Evolutionary conservation across 257 asterid genomes (phyloP).

Genomic region (Nicotiana sylvestris): DNA sequence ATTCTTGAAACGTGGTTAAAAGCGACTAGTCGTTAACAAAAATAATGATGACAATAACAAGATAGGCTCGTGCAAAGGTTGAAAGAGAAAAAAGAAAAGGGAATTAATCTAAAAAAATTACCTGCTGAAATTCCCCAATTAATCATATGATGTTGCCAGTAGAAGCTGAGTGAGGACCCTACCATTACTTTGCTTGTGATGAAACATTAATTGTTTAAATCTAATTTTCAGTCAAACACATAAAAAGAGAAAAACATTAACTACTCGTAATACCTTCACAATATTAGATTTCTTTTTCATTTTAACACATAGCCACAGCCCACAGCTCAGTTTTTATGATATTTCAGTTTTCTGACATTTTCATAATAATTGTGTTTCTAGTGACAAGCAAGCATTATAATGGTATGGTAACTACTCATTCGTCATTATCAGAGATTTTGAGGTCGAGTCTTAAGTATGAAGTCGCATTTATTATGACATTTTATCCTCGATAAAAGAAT

Average conservation of each 20-base stretch:
- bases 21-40: neutral
- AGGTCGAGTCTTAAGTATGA: no score
- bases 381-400: neutral
- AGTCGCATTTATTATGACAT: fast-evolving
- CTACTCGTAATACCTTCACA: neutral
- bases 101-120: neutral
- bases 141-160: neutral
- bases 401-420: no score
- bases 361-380: neutral
- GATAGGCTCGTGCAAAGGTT: neutral
- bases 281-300: neutral
- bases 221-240: neutral
- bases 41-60: neutral
- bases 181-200: neutral
- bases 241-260: neutral
- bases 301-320: neutral
- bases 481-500: no score
- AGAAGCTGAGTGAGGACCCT: neutral
- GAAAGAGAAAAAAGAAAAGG: neutral
- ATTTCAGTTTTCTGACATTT: neutral
- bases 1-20: no score
- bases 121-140: neutral
- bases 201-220: neutral
- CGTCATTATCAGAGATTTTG: neutral
- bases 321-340: neutral